phyloP scores from a whole-genome alignment of 495 filamentous ascomycete species.

The Aspergillus funiculosus region DNA sequence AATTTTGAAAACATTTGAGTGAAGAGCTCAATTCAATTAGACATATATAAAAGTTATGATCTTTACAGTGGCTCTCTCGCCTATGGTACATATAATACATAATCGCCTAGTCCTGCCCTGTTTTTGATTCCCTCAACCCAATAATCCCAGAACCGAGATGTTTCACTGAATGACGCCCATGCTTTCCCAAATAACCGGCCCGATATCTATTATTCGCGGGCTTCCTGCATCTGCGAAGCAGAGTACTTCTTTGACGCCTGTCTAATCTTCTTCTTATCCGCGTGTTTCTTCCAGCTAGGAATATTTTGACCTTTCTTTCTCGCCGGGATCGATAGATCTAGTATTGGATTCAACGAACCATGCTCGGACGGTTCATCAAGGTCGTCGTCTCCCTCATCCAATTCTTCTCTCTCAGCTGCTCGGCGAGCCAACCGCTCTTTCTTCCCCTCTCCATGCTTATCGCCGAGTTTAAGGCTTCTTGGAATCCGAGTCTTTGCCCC shows the following conservation, averaged over 20 bases:
- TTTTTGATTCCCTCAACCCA: neutral
- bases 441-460: conserved; percentile 51
- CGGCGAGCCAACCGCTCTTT: conserved; percentile 41
- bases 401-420: conserved; percentile 27
- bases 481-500: conserved; percentile 79
- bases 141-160: too few relatives aligned
- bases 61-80: conserved; percentile 8
- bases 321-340: conserved; percentile 19
- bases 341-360: conserved; percentile 31
- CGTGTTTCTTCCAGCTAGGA: conserved; percentile 44
- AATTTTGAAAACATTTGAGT: conserved; percentile 14
- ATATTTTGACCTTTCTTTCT: conserved; percentile 40
- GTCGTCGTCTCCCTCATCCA: conserved; percentile 26
- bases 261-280: conserved; percentile 39
- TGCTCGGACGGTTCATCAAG: conserved; percentile 11
- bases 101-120: neutral
- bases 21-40: conserved; percentile 15
- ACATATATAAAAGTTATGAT: conserved; percentile 7
- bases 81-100: conserved; percentile 23
- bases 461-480: conserved; percentile 56
- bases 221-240: conserved; percentile 19
- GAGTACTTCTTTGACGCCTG: conserved; percentile 36
- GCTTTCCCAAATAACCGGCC: too few relatives aligned
- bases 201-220: conserved; percentile 17
- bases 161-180: too few relatives aligned